Conservation (phyloP, 1,284 basidiomycete species). For the Anthracocystis walkeri region DNA sequence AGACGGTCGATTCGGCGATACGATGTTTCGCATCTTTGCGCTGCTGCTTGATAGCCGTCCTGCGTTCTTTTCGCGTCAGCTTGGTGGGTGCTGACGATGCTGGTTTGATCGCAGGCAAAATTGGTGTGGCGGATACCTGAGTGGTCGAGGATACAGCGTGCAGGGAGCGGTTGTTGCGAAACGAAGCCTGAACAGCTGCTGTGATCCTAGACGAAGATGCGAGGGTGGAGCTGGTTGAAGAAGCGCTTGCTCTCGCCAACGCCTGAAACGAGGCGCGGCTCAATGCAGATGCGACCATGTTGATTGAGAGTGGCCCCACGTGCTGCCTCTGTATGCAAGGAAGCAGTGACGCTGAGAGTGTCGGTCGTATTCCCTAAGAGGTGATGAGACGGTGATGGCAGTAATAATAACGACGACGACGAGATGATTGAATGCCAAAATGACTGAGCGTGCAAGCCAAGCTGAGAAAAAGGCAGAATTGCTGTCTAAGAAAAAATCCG, state of each 20-base stretch:
- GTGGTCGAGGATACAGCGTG: conserved; percentile 35
- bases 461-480: background rate
- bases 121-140: conserved; percentile 13
- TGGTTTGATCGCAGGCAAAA: background rate
- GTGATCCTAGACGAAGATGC: conserved; percentile 31
- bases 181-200: conserved; percentile 21
- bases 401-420: background rate
- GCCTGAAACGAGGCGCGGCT: conserved; percentile 37
- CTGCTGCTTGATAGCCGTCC: conserved; percentile 53
- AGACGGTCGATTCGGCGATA: conserved; percentile 51
- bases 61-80: conserved; percentile 54
- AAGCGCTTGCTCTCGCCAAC: conserved; percentile 20
- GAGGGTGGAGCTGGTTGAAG: conserved; percentile 29
- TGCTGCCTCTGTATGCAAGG: background rate
- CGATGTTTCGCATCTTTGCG: conserved; percentile 48
- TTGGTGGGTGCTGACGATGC: conserved; percentile 13
- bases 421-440: background rate
- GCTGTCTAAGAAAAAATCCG: conserved; percentile 37
- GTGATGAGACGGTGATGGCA: conserved; percentile 8
- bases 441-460: background rate
- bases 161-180: conserved; percentile 16
- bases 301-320: background rate
- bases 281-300: conserved; percentile 32
- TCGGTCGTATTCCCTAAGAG: background rate
- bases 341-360: background rate